Base-by-base conservation (phyloP, 306 rosid genomes). In the Lupinus albus region DNA sequence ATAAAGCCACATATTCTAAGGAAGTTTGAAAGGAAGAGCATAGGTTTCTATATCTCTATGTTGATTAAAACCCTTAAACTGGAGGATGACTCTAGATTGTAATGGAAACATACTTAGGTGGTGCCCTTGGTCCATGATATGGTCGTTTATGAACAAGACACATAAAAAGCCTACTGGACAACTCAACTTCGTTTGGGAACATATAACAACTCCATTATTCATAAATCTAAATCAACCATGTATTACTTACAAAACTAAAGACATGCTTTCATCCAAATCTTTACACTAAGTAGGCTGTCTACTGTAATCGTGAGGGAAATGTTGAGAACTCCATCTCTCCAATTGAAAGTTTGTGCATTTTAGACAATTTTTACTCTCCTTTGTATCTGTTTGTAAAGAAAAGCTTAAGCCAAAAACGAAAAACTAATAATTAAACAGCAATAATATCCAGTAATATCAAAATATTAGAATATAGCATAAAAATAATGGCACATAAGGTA, bases 351-450 rank as follows among this genome's bases (percentile, higher is more conserved):
- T 39, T 51, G 44, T 50, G 42, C 44, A 4, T 12, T n/a, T 33
- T 39, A 69, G 44, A 61, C 20, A 42, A 42, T 42, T 11, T 42
- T 42, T 25, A 21, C 6, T 21, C 51, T 38, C 45, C 10, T 50
- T 20, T 38, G 13, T 72, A 61, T 61, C 69, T 48, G 15, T 13
- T 71, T 32, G 38, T 48, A 61, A 36, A 71, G 69, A 32, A 61
- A 36, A 25, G 12, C 38, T 18, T 39, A 30, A 58, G 14, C 47
- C 35, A 68, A 60, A 47, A 51, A 50, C 2, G 55, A 15, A 51
- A 76, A 52, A 49, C 15, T 53, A 65, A 58, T n/a, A 33, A 59
- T 33, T 41, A 48, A 41, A 39, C 33, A 75, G 76, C 56, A 57
- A 49, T 32, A 70, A 50, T 4, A 64, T n/a, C 8, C n/a, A 55